Percentiles rank a stretch among this genome's conserved stretches.
These are phyloP conservation scores for Clarkia xantiana DNA, from an alignment of 345 rosid genomes.

Conservation along the genomic window DNA sequence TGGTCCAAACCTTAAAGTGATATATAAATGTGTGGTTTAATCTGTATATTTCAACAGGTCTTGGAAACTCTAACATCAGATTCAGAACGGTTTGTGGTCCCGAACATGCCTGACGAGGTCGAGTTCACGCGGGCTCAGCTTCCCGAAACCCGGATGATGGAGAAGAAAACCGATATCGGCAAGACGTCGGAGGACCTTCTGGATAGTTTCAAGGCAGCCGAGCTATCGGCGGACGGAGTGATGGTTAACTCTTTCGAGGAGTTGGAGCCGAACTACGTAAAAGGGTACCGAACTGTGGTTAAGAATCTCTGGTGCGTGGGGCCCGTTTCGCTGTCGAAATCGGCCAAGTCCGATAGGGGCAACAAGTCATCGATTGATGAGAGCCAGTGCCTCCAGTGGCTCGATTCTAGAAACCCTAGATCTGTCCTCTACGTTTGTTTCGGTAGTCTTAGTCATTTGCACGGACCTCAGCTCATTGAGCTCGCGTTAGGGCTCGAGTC, in stretches of 20 bases:
- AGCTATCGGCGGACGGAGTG: slow-evolving; percentile 19
- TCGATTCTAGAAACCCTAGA: slow-evolving; percentile 12
- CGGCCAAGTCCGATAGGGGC: slow-evolving; percentile 14
- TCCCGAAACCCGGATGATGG: neutral
- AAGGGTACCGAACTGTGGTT: slow-evolving; percentile 10
- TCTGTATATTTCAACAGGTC: no score
- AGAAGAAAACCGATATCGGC: neutral
- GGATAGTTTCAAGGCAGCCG: slow-evolving; percentile 16
- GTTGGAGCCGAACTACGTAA: slow-evolving; percentile 16
- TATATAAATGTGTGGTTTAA: no score
- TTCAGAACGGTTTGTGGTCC: slow-evolving; percentile 12
- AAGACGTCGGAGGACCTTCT: slow-evolving; percentile 5
- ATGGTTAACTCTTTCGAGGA: slow-evolving; percentile 24
- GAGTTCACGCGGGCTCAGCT: slow-evolving; percentile 13
- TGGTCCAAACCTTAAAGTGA: no score
- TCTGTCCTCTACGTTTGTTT: slow-evolving; percentile 36
- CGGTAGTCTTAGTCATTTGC: slow-evolving; percentile 26
- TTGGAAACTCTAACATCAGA: slow-evolving; percentile 3
- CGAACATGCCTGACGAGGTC: slow-evolving; percentile 13
- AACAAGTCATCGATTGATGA: slow-evolving; percentile 16
- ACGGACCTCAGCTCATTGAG: slow-evolving; percentile 20
- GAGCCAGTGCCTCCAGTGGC: slow-evolving; percentile 19
- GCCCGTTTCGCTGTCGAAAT: slow-evolving; percentile 15
- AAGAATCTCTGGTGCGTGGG: slow-evolving; percentile 30
- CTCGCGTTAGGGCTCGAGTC: slow-evolving; percentile 30